Conservation (phyloP, 352 stramenopile species). For the Phytophthora uliginosa region DNA sequence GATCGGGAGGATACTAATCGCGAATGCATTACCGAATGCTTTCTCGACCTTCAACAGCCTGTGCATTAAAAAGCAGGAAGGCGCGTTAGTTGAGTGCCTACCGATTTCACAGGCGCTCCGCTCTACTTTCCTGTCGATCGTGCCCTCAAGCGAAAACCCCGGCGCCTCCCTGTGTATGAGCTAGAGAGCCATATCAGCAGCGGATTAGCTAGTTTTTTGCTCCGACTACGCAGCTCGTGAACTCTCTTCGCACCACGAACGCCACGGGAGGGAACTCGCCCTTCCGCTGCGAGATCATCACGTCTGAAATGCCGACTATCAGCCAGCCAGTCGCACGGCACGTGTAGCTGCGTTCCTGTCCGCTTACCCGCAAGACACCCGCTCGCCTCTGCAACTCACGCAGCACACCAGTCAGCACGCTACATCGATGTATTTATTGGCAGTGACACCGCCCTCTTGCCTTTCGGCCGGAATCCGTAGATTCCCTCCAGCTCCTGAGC, state of each 20-base stretch:
- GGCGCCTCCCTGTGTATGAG: slow-evolving; percentile 51
- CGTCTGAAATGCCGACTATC: slow-evolving; percentile 40
- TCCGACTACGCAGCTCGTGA: background rate
- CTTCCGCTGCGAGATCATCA: slow-evolving; percentile 85
- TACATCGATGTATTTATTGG: background rate
- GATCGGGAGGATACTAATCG: slow-evolving; percentile 58
- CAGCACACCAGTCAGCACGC: background rate
- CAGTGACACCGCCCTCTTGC: slow-evolving; percentile 18
- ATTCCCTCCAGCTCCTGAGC: slow-evolving; percentile 60
- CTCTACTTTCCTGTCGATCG: slow-evolving; percentile 49
- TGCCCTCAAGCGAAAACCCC: slow-evolving; percentile 43
- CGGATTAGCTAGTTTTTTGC: background rate
- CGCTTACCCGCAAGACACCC: slow-evolving; percentile 65
- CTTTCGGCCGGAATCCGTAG: slow-evolving; percentile 66
- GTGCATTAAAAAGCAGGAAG: background rate
- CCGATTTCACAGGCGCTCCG: background rate
- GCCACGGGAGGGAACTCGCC: slow-evolving; percentile 72
- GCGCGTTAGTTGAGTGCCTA: background rate
- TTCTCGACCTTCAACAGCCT: slow-evolving; percentile 71
- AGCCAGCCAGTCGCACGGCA: background rate
- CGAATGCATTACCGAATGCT: slow-evolving; percentile 66
- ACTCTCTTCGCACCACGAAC: slow-evolving; percentile 57
- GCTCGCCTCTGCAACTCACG: slow-evolving; percentile 39
- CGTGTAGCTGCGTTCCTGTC: background rate
- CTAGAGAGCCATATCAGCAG: slow-evolving; percentile 22